A percentile compares a stretch with the other conserved stretches of the same genome.
Conservation (phyloP, 257 asterid genomes). For the Solanum chiquidenum region DNA sequence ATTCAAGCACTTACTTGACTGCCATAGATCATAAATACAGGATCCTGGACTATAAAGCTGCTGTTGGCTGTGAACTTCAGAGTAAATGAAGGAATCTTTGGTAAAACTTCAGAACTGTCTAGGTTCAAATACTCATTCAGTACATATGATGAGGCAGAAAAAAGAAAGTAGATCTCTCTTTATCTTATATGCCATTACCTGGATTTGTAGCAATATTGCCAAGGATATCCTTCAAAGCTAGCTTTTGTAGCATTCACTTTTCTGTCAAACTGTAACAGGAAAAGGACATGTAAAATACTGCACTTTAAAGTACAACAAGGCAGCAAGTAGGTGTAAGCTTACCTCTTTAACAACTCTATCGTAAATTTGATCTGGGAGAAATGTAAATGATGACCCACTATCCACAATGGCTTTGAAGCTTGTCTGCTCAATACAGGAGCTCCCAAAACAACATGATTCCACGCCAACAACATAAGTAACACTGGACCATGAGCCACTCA, state of each 20-base stretch:
- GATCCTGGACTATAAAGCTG: conserved; percentile 54
- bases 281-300: conserved; percentile 1
- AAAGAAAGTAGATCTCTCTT: background rate
- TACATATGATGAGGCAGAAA: background rate
- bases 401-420: conserved; percentile 52
- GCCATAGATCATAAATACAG: conserved; percentile 56
- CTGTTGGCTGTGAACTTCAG: conserved; percentile 57
- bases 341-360: conserved; percentile 60
- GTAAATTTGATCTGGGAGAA: conserved; percentile 51
- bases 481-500: conserved; percentile 20
- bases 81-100: conserved; percentile 53
- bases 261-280: conserved; percentile 41
- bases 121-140: conserved; percentile 12
- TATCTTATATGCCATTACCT: conserved; percentile 36
- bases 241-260: conserved; percentile 58
- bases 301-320: background rate
- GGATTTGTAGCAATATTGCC: conserved; percentile 76
- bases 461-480: conserved; percentile 63
- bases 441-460: conserved; percentile 53
- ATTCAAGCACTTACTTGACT: conserved; percentile 40
- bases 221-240: conserved; percentile 67
- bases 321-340: background rate
- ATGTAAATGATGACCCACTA: conserved; percentile 77
- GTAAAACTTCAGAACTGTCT: conserved; percentile 46
- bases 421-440: conserved; percentile 47